Conservation (phyloP, 768 basidiomycete genomes). For the Nevesoporus exiguus region DNA sequence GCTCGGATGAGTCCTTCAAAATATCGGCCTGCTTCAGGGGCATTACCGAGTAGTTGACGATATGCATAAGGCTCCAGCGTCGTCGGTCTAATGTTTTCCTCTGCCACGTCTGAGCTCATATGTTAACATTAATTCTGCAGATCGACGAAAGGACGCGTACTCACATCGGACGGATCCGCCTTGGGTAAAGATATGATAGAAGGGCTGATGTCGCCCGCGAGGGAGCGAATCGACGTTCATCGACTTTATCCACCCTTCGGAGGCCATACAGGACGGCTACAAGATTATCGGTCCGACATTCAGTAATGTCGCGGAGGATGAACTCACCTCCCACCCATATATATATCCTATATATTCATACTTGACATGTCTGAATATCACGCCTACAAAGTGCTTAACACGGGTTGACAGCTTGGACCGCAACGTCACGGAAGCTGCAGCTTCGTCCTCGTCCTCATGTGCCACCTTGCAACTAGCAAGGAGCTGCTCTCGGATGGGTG, state of each 20-base stretch:
- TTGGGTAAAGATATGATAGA: slow-evolving; percentile 40
- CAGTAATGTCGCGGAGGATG: not conserved
- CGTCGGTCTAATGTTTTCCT: slow-evolving; percentile 32
- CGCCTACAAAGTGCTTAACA: slow-evolving; percentile 47
- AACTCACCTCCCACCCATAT: slow-evolving; percentile 46
- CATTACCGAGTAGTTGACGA: slow-evolving; percentile 23
- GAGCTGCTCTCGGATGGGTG: slow-evolving; percentile 25
- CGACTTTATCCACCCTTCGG: slow-evolving; percentile 41
- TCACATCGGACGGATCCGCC: slow-evolving; percentile 39
- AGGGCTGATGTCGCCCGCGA: slow-evolving; percentile 46
- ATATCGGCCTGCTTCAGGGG: slow-evolving; percentile 32
- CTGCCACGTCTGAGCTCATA: slow-evolving; percentile 32
- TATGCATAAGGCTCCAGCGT: slow-evolving; percentile 16
- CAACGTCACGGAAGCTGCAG: slow-evolving; percentile 22
- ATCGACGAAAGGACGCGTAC: slow-evolving; percentile 8
- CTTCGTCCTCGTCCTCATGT: slow-evolving; percentile 31
- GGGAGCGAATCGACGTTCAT: slow-evolving; percentile 42
- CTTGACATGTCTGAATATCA: slow-evolving; percentile 41
- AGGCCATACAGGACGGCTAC: slow-evolving; percentile 36
- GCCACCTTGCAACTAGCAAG: slow-evolving; percentile 29
- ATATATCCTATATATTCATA: slow-evolving; percentile 44
- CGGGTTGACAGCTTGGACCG: slow-evolving; percentile 23
- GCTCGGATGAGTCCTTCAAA: slow-evolving; percentile 33
- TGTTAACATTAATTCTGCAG: not conserved
- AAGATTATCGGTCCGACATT: not conserved